Conservation (phyloP, 768 basidiomycete genomes). For the Tricholoma sp. region DNA sequence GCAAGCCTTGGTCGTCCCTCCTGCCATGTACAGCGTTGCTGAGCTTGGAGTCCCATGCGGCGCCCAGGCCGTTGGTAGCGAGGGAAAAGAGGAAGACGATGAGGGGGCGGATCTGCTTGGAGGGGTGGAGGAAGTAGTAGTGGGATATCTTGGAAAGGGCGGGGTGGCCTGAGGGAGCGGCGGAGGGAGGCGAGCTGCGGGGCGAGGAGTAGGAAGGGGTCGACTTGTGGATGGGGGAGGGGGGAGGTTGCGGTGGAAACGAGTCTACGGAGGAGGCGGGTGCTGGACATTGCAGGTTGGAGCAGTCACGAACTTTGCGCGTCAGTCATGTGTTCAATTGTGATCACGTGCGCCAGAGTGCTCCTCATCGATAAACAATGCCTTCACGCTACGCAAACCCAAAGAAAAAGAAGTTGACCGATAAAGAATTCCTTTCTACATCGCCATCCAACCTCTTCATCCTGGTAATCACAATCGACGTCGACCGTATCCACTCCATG, state of each 20-base stretch:
- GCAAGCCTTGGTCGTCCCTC: slow-evolving; percentile 61
- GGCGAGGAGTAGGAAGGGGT: slow-evolving; percentile 66
- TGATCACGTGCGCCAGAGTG: no score
- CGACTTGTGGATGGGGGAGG: no score
- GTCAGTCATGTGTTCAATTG: not conserved
- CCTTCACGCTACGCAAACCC: no score
- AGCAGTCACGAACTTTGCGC: no score
- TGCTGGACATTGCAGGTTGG: no score
- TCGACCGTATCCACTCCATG: not conserved
- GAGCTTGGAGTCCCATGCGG: slow-evolving; percentile 55
- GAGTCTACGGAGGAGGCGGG: no score
- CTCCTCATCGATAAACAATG: no score
- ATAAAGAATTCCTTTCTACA: no score
- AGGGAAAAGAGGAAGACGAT: slow-evolving; percentile 82
- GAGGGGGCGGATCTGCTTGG: no score
- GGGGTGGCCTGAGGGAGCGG: slow-evolving; percentile 75
- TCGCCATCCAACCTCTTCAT: not conserved
- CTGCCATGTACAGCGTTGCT: slow-evolving; percentile 44
- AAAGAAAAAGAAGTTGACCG: no score
- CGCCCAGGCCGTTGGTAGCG: slow-evolving; percentile 85
- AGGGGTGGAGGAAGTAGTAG: slow-evolving; percentile 89
- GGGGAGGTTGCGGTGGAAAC: no score
- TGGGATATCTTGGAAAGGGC: slow-evolving; percentile 79
- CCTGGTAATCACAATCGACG: not conserved
- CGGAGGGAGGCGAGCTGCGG: slow-evolving; percentile 67